Conservation (phyloP, 2,329 filamentous ascomycete species). For the Zopfia rhizophila region DNA sequence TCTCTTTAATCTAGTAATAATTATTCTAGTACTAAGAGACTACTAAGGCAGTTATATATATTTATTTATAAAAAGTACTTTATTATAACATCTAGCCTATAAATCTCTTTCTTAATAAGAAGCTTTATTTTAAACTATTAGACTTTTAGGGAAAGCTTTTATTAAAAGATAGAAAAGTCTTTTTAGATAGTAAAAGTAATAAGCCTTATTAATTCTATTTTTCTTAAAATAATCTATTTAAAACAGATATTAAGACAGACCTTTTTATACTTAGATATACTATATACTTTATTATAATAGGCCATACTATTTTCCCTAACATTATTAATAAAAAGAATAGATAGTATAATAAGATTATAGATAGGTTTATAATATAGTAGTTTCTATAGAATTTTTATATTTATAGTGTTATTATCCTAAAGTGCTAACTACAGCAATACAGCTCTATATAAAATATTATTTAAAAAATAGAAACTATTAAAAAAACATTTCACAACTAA, state of each 20-base stretch:
- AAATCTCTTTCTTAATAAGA: slow-evolving; percentile 12
- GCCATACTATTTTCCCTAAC: slow-evolving; percentile 23
- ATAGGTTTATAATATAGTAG: slow-evolving; percentile 1
- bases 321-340: slow-evolving; percentile 12
- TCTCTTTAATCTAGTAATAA: no score
- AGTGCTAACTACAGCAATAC: slow-evolving; percentile 1
- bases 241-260: slow-evolving; percentile 25
- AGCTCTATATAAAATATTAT: background rate
- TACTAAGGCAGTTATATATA: slow-evolving; percentile 20
- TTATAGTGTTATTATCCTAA: background rate
- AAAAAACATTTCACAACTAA: no score
- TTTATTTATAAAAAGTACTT: slow-evolving; percentile 19
- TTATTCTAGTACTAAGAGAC: slow-evolving; percentile 14
- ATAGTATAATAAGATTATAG: slow-evolving; percentile 12
- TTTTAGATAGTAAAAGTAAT: background rate
- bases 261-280: slow-evolving; percentile 32
- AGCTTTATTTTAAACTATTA: slow-evolving; percentile 16
- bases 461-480: slow-evolving; percentile 1
- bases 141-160: slow-evolving; percentile 15
- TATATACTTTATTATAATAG: slow-evolving; percentile 30
- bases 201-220: slow-evolving; percentile 22
- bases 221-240: slow-evolving; percentile 19
- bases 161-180: slow-evolving; percentile 4
- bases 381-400: no score
- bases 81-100: slow-evolving; percentile 9